Base-by-base conservation (phyloP, 441 rosid genomes). In the Sinapis alba region DNA sequence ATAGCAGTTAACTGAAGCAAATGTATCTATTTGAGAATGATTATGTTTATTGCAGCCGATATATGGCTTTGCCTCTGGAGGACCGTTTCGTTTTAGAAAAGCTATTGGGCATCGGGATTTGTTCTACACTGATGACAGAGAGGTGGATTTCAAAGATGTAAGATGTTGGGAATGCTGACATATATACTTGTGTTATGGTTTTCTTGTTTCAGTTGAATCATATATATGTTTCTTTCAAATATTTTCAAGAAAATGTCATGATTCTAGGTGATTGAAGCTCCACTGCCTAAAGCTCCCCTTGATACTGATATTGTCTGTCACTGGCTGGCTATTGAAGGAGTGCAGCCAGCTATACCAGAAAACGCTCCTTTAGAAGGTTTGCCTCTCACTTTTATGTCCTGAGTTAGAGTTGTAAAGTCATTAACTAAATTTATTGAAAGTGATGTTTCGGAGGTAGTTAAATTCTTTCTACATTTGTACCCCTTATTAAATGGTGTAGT, bases 311-410 rank as follows among this genome's bases (percentile, higher is more conserved):
- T 95, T 65, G 73, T 79, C 71, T 91, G 97, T 72, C 99, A 95
- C 85, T 95, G 99, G 99, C 89, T 95, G 28, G 99, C 99, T 57
- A 92, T 95, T 84, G 99, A 95, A 67, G 98, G 99, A 54, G 92
- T 92, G 56, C 97, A 95, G 71, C 98, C 99, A 67, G 90, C 96
- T 61, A 89, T 95, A 68, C 99, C 98, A 36, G 98, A 95, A 84
- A 95, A 95, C 86, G 96, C 92, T 78, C 93, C 94, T 1, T 75
- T 87, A 68, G 83, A 87, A 92, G 99, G 99, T 92, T 69, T 75
- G 79, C 68, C 62, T 64, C 76, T 65, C 30, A 66, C 53, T 38
- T 54, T 6, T 62, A 36, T 69, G 23, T 32, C 63, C 54, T 53
- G 10, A 28, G 45, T 66, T 79, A 43, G 73, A 71, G 68, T 59